Conservation (phyloP, 2,329 filamentous ascomycete genomes). For the Ilyonectria sp. region DNA sequence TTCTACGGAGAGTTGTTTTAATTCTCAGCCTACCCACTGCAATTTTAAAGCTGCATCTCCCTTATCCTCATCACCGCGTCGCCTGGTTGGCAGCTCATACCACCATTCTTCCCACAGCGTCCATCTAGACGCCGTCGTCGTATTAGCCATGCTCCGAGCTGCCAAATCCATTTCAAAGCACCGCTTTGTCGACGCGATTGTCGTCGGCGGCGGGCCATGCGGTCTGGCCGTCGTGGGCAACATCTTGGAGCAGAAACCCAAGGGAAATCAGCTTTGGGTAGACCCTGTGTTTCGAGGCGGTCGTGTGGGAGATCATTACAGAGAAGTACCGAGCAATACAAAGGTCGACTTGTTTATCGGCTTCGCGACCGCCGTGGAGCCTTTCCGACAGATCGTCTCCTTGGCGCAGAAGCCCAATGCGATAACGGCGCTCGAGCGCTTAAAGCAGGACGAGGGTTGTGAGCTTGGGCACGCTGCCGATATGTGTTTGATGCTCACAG, state of each 20-base stretch:
- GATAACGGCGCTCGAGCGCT: constrained; percentile 64
- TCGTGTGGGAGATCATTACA: constrained; percentile 67
- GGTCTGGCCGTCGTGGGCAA: constrained; percentile 75
- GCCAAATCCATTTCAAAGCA: constrained; percentile 8
- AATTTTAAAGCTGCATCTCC: not conserved
- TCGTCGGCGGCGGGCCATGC: constrained; percentile 38
- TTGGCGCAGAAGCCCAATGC: constrained; percentile 66
- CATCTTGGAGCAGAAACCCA: constrained; percentile 64
- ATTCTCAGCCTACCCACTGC: not conserved
- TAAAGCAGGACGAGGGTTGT: constrained; percentile 72
- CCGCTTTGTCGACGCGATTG: constrained; percentile 54
- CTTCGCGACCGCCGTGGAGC: constrained; percentile 67
- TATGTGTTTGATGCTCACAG: constrained; percentile 61
- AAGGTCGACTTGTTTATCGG: constrained; percentile 72
- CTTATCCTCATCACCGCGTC: not conserved
- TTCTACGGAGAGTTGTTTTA: not conserved
- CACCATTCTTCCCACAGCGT: not conserved
- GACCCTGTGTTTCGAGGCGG: constrained; percentile 70
- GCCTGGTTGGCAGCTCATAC: not conserved
- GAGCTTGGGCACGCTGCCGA: constrained; percentile 71
- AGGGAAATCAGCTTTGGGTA: constrained; percentile 69
- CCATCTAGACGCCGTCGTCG: not conserved
- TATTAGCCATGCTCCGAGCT: not conserved
- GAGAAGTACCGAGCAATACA: constrained; percentile 75
- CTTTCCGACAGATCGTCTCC: constrained; percentile 67